Base-by-base conservation (phyloP, 768 basidiomycete species). In the Boletus reticuloceps region DNA sequence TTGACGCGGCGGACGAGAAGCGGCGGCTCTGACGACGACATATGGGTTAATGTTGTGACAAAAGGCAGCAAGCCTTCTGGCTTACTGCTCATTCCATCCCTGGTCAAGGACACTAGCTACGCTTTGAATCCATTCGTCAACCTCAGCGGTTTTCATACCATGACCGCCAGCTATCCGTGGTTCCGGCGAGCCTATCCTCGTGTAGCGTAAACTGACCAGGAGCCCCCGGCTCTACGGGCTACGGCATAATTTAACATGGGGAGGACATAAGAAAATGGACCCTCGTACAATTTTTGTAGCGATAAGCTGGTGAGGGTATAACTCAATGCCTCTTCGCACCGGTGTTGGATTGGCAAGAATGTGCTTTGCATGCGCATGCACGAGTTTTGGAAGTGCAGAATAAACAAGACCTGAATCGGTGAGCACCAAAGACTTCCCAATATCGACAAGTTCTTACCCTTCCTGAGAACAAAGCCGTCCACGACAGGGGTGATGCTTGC, bases 381-480 rank as follows among this genome's bases (percentile, higher is more conserved):
- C 83, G 36, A 98, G 83, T 68, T 83, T 82, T 20, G 91, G 90
- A 14, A 94, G 77, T 7, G 84, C 66, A 37, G 91, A 91, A 63
- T 83, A 83, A 20, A 81, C 73, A 22, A 98, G 86, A 43, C 94
- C 96, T 97, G 51, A 11, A 8, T 31, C 12, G 20, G 14, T 61
- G 39, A 47, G 49, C n/a, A 27, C 32, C 29, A 40, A 17, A 22
- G 12, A 29, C 9, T 17, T 4, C 8, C 7, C 2, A 34, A 42
- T 16, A 29, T 13, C 2, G 49, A 29, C 44, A 39, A 9, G 19
- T 12, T 52, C 69, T 43, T 43, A 88, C 96, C 96, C 82, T 96
- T 97, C 64, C 95, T 81, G 42, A 99, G 83, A 41, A 98, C 97
- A 65, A 98, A 99, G 5, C 97, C 97, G 62, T 99, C 97, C 5